Conservation (phyloP, 441 rosid genomes). For the Monsonia emarginata region DNA sequence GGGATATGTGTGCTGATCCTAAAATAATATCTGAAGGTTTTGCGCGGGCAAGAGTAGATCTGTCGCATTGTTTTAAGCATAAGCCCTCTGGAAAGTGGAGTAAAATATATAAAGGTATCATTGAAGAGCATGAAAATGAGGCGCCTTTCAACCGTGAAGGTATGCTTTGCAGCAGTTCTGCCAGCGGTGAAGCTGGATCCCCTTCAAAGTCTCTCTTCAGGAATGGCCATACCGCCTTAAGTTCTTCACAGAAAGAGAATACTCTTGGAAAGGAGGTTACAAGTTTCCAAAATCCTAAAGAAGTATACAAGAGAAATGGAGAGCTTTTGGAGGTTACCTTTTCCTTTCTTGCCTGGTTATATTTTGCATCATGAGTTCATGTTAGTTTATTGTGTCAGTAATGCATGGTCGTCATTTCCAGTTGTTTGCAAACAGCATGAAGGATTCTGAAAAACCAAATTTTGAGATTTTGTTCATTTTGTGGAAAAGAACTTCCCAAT, state of each 20-base stretch:
- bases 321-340: conserved; percentile 75
- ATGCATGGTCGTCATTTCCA: background rate
- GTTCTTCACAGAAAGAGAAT: conserved; percentile 51
- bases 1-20: conserved; percentile 66
- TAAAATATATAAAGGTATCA: conserved; percentile 33
- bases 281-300: conserved; percentile 52
- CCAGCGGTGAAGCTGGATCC: conserved; percentile 30
- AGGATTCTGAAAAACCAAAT: background rate
- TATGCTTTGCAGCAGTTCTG: conserved; percentile 25
- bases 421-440: background rate
- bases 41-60: conserved; percentile 44
- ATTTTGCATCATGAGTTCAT: conserved; percentile 16
- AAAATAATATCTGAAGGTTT: conserved; percentile 50
- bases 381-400: conserved; percentile 14
- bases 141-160: conserved; percentile 31
- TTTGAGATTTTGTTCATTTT: background rate
- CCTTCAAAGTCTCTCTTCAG: conserved; percentile 29
- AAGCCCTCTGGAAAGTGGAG: conserved; percentile 50
- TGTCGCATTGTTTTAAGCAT: conserved; percentile 31
- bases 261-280: conserved; percentile 31
- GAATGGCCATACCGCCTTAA: conserved; percentile 33
- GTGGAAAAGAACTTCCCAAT: background rate
- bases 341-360: conserved; percentile 11
- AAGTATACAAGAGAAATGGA: conserved; percentile 70
- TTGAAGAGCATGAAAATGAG: conserved; percentile 28